Evolutionary conservation across 129 eudicot genomes (phyloP), one percentile per base, ranked within the genome.

Genomic region (Heracleum sosnowskyi): DNA sequence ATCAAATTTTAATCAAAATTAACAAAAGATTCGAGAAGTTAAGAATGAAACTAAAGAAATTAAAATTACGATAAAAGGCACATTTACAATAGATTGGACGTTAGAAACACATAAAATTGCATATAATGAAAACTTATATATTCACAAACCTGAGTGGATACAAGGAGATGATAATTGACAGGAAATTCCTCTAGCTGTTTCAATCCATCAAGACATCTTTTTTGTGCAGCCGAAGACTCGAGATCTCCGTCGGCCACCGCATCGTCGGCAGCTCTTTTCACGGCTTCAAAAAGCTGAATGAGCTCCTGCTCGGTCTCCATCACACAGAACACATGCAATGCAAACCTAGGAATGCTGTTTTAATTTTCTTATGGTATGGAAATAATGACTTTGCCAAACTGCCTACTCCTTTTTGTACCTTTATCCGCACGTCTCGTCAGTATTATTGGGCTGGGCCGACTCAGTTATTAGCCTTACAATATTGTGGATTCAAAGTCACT

Each of bases 291-390:
- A 22, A 94, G 90, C 87, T 87, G 89, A 18, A 78, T 82, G 36
- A 91, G 90, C 83, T 93, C 96, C 64, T 84, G 89, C 84, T 93
- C 97, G 57, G 80, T 86, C 87, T 87, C 98, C 98, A 91, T 93
- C 71, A 31, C 73, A 57, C 64, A n/a, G 63, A 63, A 34, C 41
- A 33, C 41, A 69, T 31, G 41, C 74, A 69, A 31, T 66, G 72
- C 72, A 69, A 31, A 31, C 74, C 41, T 64, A 64, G 64, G 31
- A 57, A 22, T 57, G 64, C 31, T 53, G 63, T 53, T 53, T 22
- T 5, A 6, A 53, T 53, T 18, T 49, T 49, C 9, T 46, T 44
- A 20, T 49, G 26, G 0, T 22, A 53, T 1, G n/a, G 63, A 53
- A 53, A 35, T n/a, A 37, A 53, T 53, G 63, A 53, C 29, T 53